phyloP scores from a whole-genome alignment of 805 yeast genomes.

The Kregervanrija pseudodelftensis region DNA sequence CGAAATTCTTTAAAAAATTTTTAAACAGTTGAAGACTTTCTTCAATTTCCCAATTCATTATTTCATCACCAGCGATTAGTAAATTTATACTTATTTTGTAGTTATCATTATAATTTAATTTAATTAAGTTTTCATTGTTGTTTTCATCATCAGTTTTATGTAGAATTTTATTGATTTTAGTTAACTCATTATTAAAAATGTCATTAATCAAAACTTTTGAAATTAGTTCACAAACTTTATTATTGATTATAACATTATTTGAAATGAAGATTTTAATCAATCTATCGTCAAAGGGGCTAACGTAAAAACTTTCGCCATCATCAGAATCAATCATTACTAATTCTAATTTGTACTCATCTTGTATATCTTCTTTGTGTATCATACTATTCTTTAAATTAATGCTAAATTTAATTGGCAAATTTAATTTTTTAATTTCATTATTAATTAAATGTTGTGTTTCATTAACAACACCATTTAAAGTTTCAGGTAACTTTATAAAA shows the following conservation, averaged over 20 bases:
- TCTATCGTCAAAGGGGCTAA: slow-evolving; percentile 34
- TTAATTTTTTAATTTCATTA: slow-evolving; percentile 8
- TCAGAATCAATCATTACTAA: slow-evolving; percentile 22
- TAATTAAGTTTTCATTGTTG: slow-evolving; percentile 25
- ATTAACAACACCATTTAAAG: slow-evolving; percentile 25
- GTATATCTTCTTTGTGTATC: slow-evolving; percentile 16
- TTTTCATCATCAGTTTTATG: slow-evolving; percentile 11
- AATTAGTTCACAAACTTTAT: slow-evolving; percentile 31
- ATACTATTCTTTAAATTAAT: slow-evolving; percentile 21
- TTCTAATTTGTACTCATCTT: slow-evolving; percentile 20
- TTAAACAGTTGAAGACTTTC: slow-evolving; percentile 42
- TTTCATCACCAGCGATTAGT: slow-evolving; percentile 60
- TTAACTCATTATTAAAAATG: slow-evolving; percentile 34
- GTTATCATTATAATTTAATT: slow-evolving; percentile 53
- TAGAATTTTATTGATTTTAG: slow-evolving; percentile 14
- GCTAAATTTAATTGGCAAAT: slow-evolving; percentile 27
- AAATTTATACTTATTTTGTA: slow-evolving; percentile 74
- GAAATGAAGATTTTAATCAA: slow-evolving; percentile 27
- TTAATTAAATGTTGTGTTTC: slow-evolving; percentile 33
- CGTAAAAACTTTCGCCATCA: slow-evolving; percentile 16
- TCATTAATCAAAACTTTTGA: slow-evolving; percentile 30
- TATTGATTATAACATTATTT: slow-evolving; percentile 18
- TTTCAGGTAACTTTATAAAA: slow-evolving; percentile 30
- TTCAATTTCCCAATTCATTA: slow-evolving; percentile 70
- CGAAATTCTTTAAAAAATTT: slow-evolving; percentile 46